Conservation (phyloP, 2,329 filamentous ascomycete species). For the Verticillium isaacii region DNA sequence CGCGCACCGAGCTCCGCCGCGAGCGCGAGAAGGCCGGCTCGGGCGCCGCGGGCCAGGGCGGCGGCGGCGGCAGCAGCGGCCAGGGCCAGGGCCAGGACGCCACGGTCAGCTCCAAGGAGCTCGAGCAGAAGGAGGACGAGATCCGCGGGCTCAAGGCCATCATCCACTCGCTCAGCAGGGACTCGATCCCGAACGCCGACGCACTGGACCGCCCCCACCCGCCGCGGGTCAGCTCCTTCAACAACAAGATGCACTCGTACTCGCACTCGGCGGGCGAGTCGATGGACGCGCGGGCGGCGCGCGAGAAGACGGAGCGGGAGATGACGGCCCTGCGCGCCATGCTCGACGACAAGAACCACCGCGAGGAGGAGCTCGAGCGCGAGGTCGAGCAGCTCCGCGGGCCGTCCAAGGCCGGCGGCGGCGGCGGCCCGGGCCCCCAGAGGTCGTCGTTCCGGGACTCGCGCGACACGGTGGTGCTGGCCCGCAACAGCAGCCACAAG, state of each 20-base stretch:
- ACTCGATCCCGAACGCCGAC: constrained; percentile 48
- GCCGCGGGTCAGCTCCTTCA: constrained; percentile 29
- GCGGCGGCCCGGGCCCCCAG: constrained; percentile 28
- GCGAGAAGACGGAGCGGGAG: constrained; percentile 73
- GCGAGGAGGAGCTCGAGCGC: constrained; percentile 82
- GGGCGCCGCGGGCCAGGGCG: constrained; percentile 23
- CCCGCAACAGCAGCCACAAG: constrained; percentile 30
- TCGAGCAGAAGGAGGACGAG: constrained; percentile 95
- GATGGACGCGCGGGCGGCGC: constrained; percentile 50
- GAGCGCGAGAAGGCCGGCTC: constrained; percentile 72
- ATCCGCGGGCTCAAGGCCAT: constrained; percentile 96
- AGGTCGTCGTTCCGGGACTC: constrained; percentile 61
- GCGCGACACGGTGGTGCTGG: constrained; percentile 58
- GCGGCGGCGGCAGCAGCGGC: constrained; percentile 7
- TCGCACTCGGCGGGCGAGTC: constrained; percentile 43
- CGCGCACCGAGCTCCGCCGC: constrained; percentile 78
- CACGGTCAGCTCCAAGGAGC: constrained; percentile 58
- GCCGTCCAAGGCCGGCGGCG: constrained; percentile 9
- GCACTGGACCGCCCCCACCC: constrained; percentile 27
- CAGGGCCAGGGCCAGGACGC: constrained; percentile 19
- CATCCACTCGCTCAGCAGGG: constrained; percentile 88
- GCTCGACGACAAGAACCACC: constrained; percentile 65
- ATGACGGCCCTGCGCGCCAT: constrained; percentile 71
- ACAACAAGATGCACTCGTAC: constrained; percentile 17
- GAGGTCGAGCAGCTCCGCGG: constrained; percentile 67